Evolutionary conservation across 257 asterid species (phyloP).

Genomic region (Solanum chmielewskii): DNA sequence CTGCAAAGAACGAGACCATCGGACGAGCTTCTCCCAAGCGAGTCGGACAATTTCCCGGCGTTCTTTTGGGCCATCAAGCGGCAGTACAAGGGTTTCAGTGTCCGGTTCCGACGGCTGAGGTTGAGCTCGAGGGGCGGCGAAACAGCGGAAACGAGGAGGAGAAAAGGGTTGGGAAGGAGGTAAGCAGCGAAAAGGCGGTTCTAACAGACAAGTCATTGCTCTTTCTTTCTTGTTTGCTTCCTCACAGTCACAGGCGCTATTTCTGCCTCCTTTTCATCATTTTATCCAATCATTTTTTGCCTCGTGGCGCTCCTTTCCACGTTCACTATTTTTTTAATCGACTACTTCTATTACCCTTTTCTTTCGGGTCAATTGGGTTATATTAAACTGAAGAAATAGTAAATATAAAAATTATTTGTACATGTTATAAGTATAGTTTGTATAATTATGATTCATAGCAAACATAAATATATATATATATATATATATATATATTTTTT

Average conservation of each 20-base stretch:
- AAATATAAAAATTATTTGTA: too few species aligned
- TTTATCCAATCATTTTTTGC: neutral
- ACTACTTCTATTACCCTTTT: neutral
- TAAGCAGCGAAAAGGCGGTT: conserved; percentile 27
- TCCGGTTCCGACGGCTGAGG: neutral
- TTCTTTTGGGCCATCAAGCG: conserved; percentile 37
- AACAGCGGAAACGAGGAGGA: conserved; percentile 13
- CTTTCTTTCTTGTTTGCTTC: neutral
- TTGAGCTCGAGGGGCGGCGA: conserved; percentile 15
- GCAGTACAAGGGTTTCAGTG: conserved; percentile 1
- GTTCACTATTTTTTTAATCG: neutral
- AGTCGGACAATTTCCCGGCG: conserved; percentile 61
- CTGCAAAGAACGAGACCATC: conserved; percentile 90
- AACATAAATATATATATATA: too few species aligned
- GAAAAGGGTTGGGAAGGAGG: conserved; percentile 11
- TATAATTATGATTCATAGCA: too few species aligned
- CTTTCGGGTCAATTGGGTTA: neutral
- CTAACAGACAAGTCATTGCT: conserved; percentile 39
- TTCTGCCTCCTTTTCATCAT: neutral
- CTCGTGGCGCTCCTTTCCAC: neutral
- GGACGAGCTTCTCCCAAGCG: conserved; percentile 90
- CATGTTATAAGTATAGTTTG: too few species aligned
- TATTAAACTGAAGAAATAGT: too few species aligned
- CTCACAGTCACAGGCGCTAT: neutral
- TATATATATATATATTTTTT: too few species aligned